Base-by-base conservation (phyloP, 2,329 filamentous ascomycete species). In the Aspergillaceae sp. region DNA sequence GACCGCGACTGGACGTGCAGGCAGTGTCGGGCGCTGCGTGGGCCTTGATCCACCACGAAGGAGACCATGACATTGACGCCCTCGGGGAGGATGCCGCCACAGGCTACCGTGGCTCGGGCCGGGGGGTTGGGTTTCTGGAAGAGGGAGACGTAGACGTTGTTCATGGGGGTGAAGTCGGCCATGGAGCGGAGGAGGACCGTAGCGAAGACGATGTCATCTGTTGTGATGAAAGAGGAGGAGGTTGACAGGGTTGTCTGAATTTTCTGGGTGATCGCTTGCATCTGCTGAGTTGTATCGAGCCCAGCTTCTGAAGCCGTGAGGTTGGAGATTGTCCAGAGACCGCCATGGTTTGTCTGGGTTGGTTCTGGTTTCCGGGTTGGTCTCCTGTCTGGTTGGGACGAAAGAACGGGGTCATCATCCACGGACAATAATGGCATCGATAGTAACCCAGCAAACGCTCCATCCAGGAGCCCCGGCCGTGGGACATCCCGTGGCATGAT, bases 1-100 rank as follows among this genome's bases (percentile, higher is more conserved):
- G 88, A 94, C 35, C 87, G 76, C 3, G 86, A 90, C 67, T 97
- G 92, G 4, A 98, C 90, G 64, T 98, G 92, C 1, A 97, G 76
- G 0, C 67, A 86, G 47, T 69, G 63, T 30, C 73, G 65, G 35
- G 48, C 45, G 11, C 55, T 53, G 36, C 57, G 58, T 29, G 51
- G 38, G 4, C 62, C 62, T 26, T 65, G 53, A 48, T 74, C 65
- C n/a, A 75, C 57, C 7, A 74, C 63, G 29, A 77, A 63, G 11
- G 75, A 79, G 19, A 82, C 66, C 51, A 91, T 76, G 10, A 86
- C 77, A 48, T 82, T 75, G 43, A 75, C 68, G 7, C 73, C 74
- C 0, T 60, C 41, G 0, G 86, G 85, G 5, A 96, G 73, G 5
- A 74, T 61, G 42, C 79, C 70, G 3, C 88, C 87, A 51, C 84